Percentiles rank a stretch among this genome's conserved stretches.
Evolutionary conservation across 225 moss, liverwort and hornwort genomes (phyloP).

Genomic region (Bryum argenteum): DNA sequence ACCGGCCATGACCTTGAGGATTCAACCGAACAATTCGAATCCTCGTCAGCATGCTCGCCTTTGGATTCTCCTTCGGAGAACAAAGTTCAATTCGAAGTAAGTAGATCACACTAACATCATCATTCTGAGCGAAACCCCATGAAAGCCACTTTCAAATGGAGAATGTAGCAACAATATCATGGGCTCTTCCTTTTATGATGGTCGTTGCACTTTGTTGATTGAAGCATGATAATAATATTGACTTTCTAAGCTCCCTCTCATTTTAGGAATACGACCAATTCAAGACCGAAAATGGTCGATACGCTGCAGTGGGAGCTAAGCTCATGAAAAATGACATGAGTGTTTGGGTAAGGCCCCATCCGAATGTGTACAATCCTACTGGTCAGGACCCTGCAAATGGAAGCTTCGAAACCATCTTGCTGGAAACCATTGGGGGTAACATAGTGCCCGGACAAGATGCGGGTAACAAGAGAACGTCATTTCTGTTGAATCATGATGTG

Average conservation of each 20-base stretch:
- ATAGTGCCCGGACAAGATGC: constrained; percentile 29
- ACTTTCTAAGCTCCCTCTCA: constrained; percentile 29
- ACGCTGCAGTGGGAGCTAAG: constrained; percentile 15
- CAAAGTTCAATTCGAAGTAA: constrained; percentile 46
- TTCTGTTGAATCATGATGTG: constrained; percentile 43
- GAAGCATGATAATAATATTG: not conserved
- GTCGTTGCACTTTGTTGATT: constrained; percentile 19
- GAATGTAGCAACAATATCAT: not conserved
- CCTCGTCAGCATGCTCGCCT: constrained; percentile 55
- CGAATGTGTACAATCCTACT: constrained; percentile 23
- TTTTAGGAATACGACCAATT: constrained; percentile 42
- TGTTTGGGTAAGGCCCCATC: constrained; percentile 24
- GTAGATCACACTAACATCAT: constrained; percentile 19
- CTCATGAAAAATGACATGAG: constrained; percentile 12
- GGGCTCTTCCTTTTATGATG: constrained; percentile 28
- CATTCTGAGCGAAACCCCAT: constrained; percentile 49
- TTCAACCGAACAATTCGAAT: constrained; percentile 44
- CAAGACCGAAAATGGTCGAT: constrained; percentile 28
- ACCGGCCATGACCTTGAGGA: constrained; percentile 43
- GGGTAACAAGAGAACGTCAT: constrained; percentile 33
- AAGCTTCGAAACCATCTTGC: constrained; percentile 42
- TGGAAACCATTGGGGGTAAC: constrained; percentile 37
- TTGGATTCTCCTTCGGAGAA: constrained; percentile 47
- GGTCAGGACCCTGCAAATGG: constrained; percentile 38
- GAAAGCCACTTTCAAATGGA: constrained; percentile 32